Base-by-base conservation (phyloP, 257 asterid species). In the Paraleonurus japonicus region DNA sequence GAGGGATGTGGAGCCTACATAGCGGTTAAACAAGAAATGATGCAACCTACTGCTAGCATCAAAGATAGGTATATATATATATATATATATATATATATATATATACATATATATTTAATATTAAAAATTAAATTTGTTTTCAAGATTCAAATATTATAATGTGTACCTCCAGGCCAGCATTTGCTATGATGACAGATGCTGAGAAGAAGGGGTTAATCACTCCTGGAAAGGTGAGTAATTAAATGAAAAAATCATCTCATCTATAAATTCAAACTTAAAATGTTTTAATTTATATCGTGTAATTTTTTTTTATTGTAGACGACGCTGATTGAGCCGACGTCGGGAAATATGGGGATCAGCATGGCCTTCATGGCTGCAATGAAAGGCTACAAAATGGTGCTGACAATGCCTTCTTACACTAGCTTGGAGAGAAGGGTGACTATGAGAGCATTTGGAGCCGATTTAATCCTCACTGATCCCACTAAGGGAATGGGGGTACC, bases 331-430 rank as follows among this genome's bases (percentile, higher is more conserved):
- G 99, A 95, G 83, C 99, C 99, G 23, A 95, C 99, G 8, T 95
- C 98, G 0, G 99, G 99, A 53, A 95, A 95, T 61, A 95, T 95
- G 99, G 99, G 99, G 67, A 95, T 95, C 20, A 95, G 99, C 74
- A 81, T 95, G 96, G 98, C 99, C 2, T 95, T 95, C 70, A 87
- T 95, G 83, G 99, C 99, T 6, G 97, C 99, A 15, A 79, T 95
- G 95, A 92, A 82, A 76, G 98, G 99, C 20, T 95, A 95, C 92
- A 95, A 87, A 35, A 95, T 89, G 99, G 95, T 95, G 23, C 81
- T 95, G n/a, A 92, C 99, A 3, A 95, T 95, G 99, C 99, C 99
- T 0, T 95, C 99, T 26, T 95, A 95, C 48, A 95, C 99, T 1
- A 95, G 99, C 83, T 78, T 92, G 79, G 99, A 95, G 66, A 85